Percentiles rank a stretch among this genome's conserved stretches.
Evolutionary conservation across 257 asterid genomes (phyloP).

Genomic region (Marsdenia floribunda): DNA sequence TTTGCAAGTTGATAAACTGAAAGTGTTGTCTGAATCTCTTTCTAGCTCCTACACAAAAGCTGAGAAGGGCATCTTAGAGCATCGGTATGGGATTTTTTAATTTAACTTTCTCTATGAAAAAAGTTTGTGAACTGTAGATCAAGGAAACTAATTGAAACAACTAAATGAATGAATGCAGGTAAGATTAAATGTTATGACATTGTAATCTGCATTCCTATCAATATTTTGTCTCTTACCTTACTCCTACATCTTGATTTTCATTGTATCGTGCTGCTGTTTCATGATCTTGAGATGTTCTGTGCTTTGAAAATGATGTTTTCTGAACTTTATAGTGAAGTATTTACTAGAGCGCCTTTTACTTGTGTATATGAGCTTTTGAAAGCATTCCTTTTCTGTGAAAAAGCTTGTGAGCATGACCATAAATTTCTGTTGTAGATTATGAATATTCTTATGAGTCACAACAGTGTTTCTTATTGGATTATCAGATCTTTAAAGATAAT

Average conservation of each 20-base stretch:
- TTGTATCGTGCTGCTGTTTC: too few species aligned
- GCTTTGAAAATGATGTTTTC: too few species aligned
- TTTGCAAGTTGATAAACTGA: constrained; percentile 88
- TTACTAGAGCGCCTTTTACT: too few species aligned
- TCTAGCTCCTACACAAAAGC: constrained; percentile 74
- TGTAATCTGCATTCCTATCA: not conserved
- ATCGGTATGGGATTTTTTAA: constrained; percentile 40
- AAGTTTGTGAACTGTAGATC: not conserved
- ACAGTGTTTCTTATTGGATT: not conserved
- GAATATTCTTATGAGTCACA: not conserved
- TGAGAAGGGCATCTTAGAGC: constrained; percentile 85
- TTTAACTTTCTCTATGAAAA: not conserved
- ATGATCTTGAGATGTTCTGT: too few species aligned
- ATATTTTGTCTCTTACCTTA: not conserved
- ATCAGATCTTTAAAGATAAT: not conserved
- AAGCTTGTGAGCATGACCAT: not conserved
- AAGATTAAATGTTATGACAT: not conserved
- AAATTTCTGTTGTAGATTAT: not conserved
- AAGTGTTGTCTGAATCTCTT: constrained; percentile 85
- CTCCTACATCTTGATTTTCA: too few species aligned
- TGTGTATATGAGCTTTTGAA: too few species aligned
- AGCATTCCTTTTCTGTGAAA: too few species aligned
- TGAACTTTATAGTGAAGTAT: too few species aligned
- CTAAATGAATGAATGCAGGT: not conserved
- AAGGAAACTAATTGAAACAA: not conserved